Evolutionary conservation across 2,329 filamentous ascomycete genomes (phyloP).

Genomic region (Trichoderma sp.): DNA sequence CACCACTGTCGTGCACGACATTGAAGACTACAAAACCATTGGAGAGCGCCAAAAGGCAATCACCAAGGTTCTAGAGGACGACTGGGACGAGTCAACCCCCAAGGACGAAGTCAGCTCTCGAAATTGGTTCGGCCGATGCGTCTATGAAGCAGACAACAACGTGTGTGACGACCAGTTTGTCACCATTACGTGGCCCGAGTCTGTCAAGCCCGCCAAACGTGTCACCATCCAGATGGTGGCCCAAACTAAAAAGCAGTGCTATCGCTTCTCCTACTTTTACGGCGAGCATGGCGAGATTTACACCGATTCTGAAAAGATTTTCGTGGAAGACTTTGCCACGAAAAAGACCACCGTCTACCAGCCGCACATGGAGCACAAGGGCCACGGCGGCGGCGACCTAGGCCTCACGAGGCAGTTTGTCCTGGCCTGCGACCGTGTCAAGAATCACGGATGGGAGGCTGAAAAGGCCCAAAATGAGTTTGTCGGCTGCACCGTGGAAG

Average conservation of each 20-base stretch:
- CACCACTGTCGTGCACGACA: slow-evolving; percentile 85
- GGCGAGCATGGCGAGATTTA: slow-evolving; percentile 82
- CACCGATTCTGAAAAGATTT: slow-evolving; percentile 78
- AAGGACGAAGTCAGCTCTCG: slow-evolving; percentile 47
- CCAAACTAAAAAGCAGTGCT: slow-evolving; percentile 81
- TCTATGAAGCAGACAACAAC: slow-evolving; percentile 89
- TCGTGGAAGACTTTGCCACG: slow-evolving; percentile 59
- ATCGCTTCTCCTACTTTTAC: slow-evolving; percentile 81
- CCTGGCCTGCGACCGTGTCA: slow-evolving; percentile 74
- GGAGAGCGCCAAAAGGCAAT: slow-evolving; percentile 41
- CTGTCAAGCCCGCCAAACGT: slow-evolving; percentile 68
- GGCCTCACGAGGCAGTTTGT: slow-evolving; percentile 80
- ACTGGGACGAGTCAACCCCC: slow-evolving; percentile 52
- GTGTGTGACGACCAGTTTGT: slow-evolving; percentile 93
- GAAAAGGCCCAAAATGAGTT: slow-evolving; percentile 69
- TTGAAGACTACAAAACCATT: slow-evolving; percentile 68
- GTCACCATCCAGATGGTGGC: slow-evolving; percentile 94
- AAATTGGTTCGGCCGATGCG: slow-evolving; percentile 91
- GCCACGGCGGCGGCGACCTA: slow-evolving; percentile 42
- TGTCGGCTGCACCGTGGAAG: slow-evolving; percentile 81
- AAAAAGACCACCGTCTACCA: slow-evolving; percentile 33
- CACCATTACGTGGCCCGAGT: slow-evolving; percentile 80
- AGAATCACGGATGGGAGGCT: slow-evolving; percentile 65
- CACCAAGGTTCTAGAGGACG: slow-evolving; percentile 46
- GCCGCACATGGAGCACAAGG: slow-evolving; percentile 36